phyloP scores from a whole-genome alignment of 2,329 filamentous ascomycete genomes.

The Talaromyces sp. region DNA sequence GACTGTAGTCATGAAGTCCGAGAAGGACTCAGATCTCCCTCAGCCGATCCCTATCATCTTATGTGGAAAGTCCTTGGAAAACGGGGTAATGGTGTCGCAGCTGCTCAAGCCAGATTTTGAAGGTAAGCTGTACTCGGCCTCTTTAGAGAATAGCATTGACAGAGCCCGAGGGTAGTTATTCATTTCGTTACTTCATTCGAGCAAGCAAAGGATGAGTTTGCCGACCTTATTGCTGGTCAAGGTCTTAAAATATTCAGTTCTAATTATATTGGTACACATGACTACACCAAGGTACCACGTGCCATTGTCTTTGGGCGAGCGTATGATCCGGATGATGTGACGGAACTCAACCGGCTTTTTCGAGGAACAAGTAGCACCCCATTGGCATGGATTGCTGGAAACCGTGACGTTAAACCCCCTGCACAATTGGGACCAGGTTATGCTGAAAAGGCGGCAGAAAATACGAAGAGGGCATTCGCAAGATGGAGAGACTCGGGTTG shows the following conservation, averaged over 20 bases:
- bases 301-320: conserved; percentile 25
- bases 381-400: conserved; percentile 2
- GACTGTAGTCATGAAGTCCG: no score
- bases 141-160: no score
- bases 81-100: conserved; percentile 15
- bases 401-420: conserved; percentile 8
- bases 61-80: conserved; percentile 13
- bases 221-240: conserved; percentile 11
- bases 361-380: not conserved
- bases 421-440: conserved; percentile 14
- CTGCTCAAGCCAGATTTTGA: conserved; percentile 17
- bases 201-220: conserved; percentile 3
- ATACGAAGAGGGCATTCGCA: conserved; percentile 14
- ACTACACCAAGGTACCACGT: conserved; percentile 19
- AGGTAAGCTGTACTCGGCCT: conserved; percentile 13
- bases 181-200: conserved; percentile 1
- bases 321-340: conserved; percentile 15
- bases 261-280: conserved; percentile 21
- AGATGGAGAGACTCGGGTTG: conserved; percentile 17
- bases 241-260: conserved; percentile 16
- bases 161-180: not conserved
- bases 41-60: conserved; percentile 14
- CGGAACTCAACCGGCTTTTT: not conserved
- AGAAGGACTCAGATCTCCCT: not conserved
- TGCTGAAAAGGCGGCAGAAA: conserved; percentile 15